Conservation (phyloP, 371 early-diverging fungal genomes). For the Batkoa obscura region DNA sequence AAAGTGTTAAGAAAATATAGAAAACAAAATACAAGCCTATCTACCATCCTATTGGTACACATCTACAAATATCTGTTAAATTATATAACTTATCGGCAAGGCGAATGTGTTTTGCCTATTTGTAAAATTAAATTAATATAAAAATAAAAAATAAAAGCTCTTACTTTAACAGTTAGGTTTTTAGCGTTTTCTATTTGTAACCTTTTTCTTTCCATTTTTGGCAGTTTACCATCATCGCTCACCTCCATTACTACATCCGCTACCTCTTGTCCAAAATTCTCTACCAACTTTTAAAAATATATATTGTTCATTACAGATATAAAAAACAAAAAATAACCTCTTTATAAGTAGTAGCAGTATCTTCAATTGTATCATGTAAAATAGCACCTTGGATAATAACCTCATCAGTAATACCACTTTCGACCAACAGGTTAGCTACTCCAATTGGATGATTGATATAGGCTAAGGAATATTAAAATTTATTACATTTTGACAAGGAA, state of each 20-base stretch:
- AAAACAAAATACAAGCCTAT: not conserved
- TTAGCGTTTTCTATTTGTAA: constrained; percentile 21
- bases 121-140: not conserved
- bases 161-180: constrained; percentile 13
- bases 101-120: constrained; percentile 26
- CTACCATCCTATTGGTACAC: constrained; percentile 22
- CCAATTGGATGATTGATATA: constrained; percentile 39
- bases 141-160: not conserved
- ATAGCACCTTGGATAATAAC: constrained; percentile 22
- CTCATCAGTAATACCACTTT: constrained; percentile 20
- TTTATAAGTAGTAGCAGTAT: constrained; percentile 27
- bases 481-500: not conserved
- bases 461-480: constrained; percentile 5
- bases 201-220: constrained; percentile 12
- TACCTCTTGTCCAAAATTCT: constrained; percentile 21
- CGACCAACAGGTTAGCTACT: constrained; percentile 17
- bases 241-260: constrained; percentile 19
- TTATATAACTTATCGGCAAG: constrained; percentile 34
- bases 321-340: constrained; percentile 12
- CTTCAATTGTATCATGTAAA: constrained; percentile 37
- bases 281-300: constrained; percentile 11
- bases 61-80: constrained; percentile 17
- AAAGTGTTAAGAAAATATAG: not conserved
- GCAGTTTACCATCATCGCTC: constrained; percentile 26
- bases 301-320: not conserved